These are phyloP conservation scores for Saccharomycopsis guyanensis DNA, from an alignment of 805 yeast species.

Conservation along the genomic window DNA sequence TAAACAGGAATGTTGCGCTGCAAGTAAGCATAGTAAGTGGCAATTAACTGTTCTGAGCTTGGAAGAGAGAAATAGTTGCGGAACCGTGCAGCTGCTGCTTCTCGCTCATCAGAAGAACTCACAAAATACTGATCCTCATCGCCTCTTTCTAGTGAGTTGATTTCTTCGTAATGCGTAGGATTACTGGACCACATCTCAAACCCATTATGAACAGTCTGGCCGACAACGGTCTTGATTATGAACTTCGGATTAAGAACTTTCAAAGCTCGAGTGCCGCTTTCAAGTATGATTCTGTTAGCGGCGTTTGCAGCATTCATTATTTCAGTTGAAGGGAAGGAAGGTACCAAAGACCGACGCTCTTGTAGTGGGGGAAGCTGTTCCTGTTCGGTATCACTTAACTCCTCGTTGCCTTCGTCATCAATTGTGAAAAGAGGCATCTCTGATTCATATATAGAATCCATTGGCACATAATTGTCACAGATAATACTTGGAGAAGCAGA, in stretches of 20 bases:
- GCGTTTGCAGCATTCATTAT: neutral
- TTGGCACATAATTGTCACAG: constrained; percentile 3
- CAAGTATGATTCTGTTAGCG: neutral
- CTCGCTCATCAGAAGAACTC: constrained; percentile 35
- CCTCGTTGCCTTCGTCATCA: constrained; percentile 8
- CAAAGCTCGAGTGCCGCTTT: constrained; percentile 7
- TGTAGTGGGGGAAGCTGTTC: neutral
- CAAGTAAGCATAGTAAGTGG: constrained; percentile 65
- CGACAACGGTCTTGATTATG: constrained; percentile 15
- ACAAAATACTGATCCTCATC: constrained; percentile 45
- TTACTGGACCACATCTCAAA: constrained; percentile 50
- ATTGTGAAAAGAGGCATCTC: neutral
- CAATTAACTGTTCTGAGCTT: constrained; percentile 42
- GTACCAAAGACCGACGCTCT: constrained; percentile 12
- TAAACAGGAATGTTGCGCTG: constrained; percentile 69
- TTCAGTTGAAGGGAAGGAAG: constrained; percentile 17
- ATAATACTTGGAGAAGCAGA: neutral
- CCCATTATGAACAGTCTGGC: constrained; percentile 24
- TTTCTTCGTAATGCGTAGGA: constrained; percentile 53
- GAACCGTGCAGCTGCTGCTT: constrained; percentile 49
- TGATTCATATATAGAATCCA: neutral
- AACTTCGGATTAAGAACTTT: constrained; percentile 12
- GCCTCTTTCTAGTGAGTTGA: constrained; percentile 31
- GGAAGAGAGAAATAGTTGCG: constrained; percentile 58
- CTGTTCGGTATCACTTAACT: constrained; percentile 2